Base-by-base conservation (phyloP, 805 yeast genomes). In the Ogataea methylovora region DNA sequence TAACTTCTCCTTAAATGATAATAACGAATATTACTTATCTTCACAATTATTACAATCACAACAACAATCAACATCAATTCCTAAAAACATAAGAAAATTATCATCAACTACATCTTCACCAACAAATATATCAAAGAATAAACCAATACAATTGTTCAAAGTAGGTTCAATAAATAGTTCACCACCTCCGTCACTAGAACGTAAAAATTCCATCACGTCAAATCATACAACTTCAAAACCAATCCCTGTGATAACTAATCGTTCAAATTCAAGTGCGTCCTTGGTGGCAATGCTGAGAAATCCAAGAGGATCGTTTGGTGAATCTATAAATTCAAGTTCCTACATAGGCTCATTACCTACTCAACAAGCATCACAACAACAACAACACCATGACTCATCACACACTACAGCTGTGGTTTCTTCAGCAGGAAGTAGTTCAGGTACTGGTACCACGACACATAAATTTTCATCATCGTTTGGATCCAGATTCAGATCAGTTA, bases 401-500 rank as follows among this genome's bases (percentile, higher is more conserved):
- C 12, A 35, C 27, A 24, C 12, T 27, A 22, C 22, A 28, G 35
- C 40, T 18, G 21, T 47, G 21, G 43, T 44, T 13, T 39, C 54
- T 5, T 49, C 56, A 6, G 20, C 32, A n/a, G 32, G 32, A 13
- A 21, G 25, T 24, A 6, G 13, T 24, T 24, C 26, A 9, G n/a
- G 6, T 24, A 24, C 8, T 11, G n/a, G 11, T 30, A 7, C 27
- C 1, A 40, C 46, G 2, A 63, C 79, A 0, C 80, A 84, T 2
- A 67, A 77, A 42, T 81, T 79, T 43, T 71, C 84, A 2, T 76
- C 90, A 1, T 79, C 88, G 0, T 80, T 80, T 54, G 84, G 84
- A 0, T 76, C 79, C n/a, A 60, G 84, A 32, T 45, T 54, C 29
- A 47, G 51, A 36, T 45, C 44, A 22, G 13, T 18, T 16, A 16